Evolutionary conservation across 176 grass and related monocot species (phyloP), one percentile per base, ranked within the genome.

Genomic region (Phoenix dactylifera): DNA sequence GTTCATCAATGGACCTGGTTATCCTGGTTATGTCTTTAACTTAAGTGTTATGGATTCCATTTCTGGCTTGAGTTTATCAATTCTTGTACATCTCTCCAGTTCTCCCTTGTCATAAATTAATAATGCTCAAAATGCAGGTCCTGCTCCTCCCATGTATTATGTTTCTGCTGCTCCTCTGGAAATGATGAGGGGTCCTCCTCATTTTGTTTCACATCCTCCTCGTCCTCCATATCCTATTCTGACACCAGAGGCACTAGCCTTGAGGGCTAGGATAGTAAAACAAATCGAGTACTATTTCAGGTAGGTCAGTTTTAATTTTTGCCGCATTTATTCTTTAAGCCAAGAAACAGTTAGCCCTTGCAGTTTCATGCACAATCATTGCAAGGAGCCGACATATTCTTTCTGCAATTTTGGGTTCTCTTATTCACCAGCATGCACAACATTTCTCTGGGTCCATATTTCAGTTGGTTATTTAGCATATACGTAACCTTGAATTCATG

Each of bases 211-310:
- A 53, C 81, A 68, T 49, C 69, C 78, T 65, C 68, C 68, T 44
- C 68, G 61, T 71, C 52, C 72, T 67, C n/a, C 62, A 25, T 22
- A 66, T 71, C 65, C 82, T 58, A 67, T 76, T 61, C 61, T 74
- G 48, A 71, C 75, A 58, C 64, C 82, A 29, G 73, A 86, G 72
- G 65, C 3, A 18, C 53, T 22, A 23, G 76, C 82, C 49, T 79
- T 90, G 64, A 79, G 73, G 71, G 59, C 79, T 80, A 86, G 77
- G 15, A 77, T 90, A 80, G 62, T 77, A 51, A 49, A 63, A 51
- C 87, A 83, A 74, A 80, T 90, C 48, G 87, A 86, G 52, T 90
- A 86, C 56, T 86, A 90, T 70, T 86, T 90, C 71, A 86, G 82
- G 87, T 82, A 70, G 72, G 28, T 60, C 70, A 12, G 32, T 68